Evolutionary conservation across 345 rosid species (phyloP), one percentile per base, ranked within the genome.

Genomic region (Populus davidiana): DNA sequence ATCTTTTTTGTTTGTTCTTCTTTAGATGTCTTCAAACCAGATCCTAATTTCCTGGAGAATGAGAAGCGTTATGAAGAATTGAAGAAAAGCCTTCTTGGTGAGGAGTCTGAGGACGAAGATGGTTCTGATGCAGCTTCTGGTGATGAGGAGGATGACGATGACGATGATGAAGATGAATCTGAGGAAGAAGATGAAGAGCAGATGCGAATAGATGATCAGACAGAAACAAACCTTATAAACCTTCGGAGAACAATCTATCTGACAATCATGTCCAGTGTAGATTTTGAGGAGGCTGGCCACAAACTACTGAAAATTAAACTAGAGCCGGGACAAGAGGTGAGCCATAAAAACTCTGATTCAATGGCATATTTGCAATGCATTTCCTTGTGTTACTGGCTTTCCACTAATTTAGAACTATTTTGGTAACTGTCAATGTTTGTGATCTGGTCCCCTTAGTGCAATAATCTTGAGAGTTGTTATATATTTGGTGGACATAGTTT

Each of bases 241-340:
- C 94, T 96, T 41, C 89, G 99, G 70, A 93, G 99, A 85, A 96
- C 99, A 80, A 96, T 96, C 72, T 96, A 96, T 80, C 83, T 93
- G 39, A 93, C 98, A 35, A 96, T 96, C 35, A 96, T 96, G 99
- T 96, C 99, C 61, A 96, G 99, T 78, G 99, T 92, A 67, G 98
- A 93, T 80, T 96, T 93, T 79, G 98, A 96, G 88, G 98, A 93
- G 86, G 99, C 97, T 65, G 98, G 98, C 75, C 99, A 96, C 87
- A 96, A 96, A 80, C 81, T 96, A 31, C 81, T 96, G 81, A 96
- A 96, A 81, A 92, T 96, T 74, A 96, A 93, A 85, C 91, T 96
- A 52, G 98, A 96, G 86, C 92, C 97, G 14, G 99, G 99, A 71
- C 99, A 96, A 89, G 98, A 93, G 98, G 99, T 93, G 76, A 78